Conservation (phyloP, 2,329 filamentous ascomycete species). For the Verticillium longisporum region DNA sequence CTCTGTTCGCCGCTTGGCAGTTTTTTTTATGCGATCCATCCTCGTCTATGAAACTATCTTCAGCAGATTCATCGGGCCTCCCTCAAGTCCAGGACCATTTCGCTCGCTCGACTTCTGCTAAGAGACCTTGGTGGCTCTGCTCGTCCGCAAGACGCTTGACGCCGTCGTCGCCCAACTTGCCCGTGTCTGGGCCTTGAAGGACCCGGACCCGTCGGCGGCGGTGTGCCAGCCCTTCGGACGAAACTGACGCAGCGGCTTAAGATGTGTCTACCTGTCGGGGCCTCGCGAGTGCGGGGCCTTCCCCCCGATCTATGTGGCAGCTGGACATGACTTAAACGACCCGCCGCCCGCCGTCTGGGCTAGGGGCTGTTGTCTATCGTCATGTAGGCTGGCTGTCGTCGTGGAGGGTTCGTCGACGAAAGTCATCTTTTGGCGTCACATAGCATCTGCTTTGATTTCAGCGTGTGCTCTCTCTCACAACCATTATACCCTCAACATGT, state of each 20-base stretch:
- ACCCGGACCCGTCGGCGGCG: not conserved
- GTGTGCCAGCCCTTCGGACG: constrained; percentile 1
- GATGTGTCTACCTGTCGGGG: not conserved
- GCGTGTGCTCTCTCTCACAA: not conserved
- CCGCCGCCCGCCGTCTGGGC: not conserved
- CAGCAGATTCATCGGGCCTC: too few species aligned
- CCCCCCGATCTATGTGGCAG: not conserved
- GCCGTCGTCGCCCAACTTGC: not conserved
- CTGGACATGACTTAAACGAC: not conserved
- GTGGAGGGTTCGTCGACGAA: not conserved
- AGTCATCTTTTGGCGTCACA: not conserved
- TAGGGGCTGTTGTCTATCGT: not conserved
- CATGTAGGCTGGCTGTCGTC: not conserved
- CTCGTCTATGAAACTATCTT: not conserved
- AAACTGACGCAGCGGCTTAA: not conserved
- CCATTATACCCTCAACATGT: constrained; percentile 5
- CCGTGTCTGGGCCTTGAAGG: not conserved
- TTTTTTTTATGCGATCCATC: not conserved
- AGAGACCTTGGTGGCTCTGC: too few species aligned
- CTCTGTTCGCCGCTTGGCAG: too few species aligned
- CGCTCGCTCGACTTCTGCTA: not conserved
- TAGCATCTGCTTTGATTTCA: not conserved
- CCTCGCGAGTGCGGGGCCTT: not conserved
- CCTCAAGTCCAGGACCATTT: not conserved
- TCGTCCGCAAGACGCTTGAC: not conserved